These are phyloP conservation scores for Cornus kousa DNA, from an alignment of 148 eudicot species.

Conservation along the genomic window DNA sequence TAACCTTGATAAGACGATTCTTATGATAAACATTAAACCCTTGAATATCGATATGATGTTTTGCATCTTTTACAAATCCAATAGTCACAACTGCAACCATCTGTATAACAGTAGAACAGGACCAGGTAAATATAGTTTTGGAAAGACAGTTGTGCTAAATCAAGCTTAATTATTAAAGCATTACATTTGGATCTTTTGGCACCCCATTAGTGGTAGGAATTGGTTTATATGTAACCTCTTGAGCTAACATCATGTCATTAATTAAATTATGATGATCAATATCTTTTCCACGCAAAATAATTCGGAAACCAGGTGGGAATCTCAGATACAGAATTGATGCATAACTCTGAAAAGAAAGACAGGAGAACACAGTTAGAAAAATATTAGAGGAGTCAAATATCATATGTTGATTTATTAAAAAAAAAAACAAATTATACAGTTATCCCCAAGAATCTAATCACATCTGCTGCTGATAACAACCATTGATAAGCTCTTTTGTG, in stretches of 20 bases:
- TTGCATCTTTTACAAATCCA: conserved; percentile 78
- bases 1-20: conserved; percentile 70
- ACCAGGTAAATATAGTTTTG: neutral
- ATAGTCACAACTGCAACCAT: conserved; percentile 51
- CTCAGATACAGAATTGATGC: conserved; percentile 72
- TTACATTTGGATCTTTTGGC: conserved; percentile 30
- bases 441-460: neutral
- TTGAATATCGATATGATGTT: conserved; percentile 72
- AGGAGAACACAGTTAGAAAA: neutral
- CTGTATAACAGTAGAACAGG: conserved; percentile 22
- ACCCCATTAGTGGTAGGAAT: conserved; percentile 27
- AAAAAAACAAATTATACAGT: neutral
- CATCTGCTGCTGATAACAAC: neutral
- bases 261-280: conserved; percentile 65
- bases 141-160: neutral
- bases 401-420: neutral
- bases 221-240: conserved; percentile 51
- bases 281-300: conserved; percentile 63
- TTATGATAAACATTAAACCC: conserved; percentile 82
- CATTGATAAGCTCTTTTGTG: neutral
- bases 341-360: conserved; percentile 52
- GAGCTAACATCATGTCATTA: conserved; percentile 58
- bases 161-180: conserved; percentile 4
- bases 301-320: conserved; percentile 57
- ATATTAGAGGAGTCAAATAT: neutral